Conservation (phyloP, 768 basidiomycete species). For the Kwoniella botswanensis region DNA sequence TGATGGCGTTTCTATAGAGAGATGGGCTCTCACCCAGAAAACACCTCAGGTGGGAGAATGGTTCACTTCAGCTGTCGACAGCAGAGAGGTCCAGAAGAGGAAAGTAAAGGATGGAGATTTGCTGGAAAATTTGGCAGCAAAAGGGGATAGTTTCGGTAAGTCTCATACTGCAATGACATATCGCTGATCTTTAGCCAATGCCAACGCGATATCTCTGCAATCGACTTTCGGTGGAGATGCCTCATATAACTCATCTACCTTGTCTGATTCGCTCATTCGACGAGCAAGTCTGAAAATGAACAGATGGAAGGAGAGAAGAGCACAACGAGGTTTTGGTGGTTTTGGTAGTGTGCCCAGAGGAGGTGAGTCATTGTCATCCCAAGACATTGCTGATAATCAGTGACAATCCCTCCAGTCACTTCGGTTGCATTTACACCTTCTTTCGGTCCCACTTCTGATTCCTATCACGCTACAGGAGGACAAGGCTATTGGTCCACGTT, state of each 20-base stretch:
- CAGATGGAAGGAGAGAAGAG: conserved; percentile 41
- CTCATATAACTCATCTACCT: conserved; percentile 12
- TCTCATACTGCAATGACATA: neutral
- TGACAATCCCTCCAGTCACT: conserved; percentile 24
- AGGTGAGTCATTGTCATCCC: conserved; percentile 27
- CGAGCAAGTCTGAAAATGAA: conserved; percentile 43
- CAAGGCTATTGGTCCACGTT: conserved; percentile 44
- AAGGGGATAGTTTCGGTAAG: conserved; percentile 41
- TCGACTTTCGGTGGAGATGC: conserved; percentile 27
- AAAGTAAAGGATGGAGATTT: conserved; percentile 13
- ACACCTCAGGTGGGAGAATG: conserved; percentile 42
- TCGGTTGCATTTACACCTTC: conserved; percentile 40
- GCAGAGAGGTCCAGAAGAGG: conserved; percentile 27
- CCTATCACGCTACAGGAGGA: conserved; percentile 36
- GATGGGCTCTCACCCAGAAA: conserved; percentile 49
- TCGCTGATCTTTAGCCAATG: conserved; percentile 35
- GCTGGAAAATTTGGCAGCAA: conserved; percentile 35
- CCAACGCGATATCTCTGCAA: conserved; percentile 35
- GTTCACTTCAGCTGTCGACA: conserved; percentile 43
- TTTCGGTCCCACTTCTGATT: conserved; percentile 52
- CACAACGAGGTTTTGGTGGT: conserved; percentile 27
- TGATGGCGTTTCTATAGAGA: conserved; percentile 15
- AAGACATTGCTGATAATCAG: conserved; percentile 11
- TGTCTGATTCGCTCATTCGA: conserved; percentile 36
- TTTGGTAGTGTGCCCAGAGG: conserved; percentile 43